Percentiles rank a stretch among this genome's conserved stretches.
phyloP scores from a whole-genome alignment of 2,329 filamentous ascomycete genomes.

The Stagonosporopsis vannaccii region DNA sequence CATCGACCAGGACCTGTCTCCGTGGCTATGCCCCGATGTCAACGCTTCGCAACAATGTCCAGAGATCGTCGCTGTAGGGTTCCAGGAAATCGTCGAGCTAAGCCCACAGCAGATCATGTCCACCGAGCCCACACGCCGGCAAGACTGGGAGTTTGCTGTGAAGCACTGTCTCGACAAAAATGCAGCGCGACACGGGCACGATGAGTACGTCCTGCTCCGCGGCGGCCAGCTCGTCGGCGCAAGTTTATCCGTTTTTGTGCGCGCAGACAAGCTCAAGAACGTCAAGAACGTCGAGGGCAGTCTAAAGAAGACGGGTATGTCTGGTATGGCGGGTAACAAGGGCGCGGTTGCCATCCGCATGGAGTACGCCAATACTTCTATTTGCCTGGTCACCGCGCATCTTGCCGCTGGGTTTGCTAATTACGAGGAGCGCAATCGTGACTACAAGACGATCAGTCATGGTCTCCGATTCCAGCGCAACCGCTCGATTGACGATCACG shows the following conservation, averaged over 20 bases:
- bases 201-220: slow-evolving; percentile 86
- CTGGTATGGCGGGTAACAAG: slow-evolving; percentile 97
- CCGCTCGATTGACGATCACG: slow-evolving; percentile 88
- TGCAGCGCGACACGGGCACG: slow-evolving; percentile 68
- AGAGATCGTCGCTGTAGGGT: slow-evolving; percentile 87
- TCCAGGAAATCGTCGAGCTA: slow-evolving; percentile 98
- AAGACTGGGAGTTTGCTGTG: slow-evolving; percentile 86
- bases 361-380: slow-evolving; percentile 88
- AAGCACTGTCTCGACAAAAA: slow-evolving; percentile 77
- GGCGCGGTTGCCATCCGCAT: slow-evolving; percentile 95
- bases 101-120: slow-evolving; percentile 99
- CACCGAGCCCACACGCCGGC: slow-evolving; percentile 85
- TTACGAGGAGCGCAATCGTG: slow-evolving; percentile 93
- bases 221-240: slow-evolving; percentile 95
- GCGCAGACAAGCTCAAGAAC: slow-evolving; percentile 73
- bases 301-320: slow-evolving; percentile 94
- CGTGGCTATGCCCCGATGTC: slow-evolving; percentile 81
- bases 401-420: slow-evolving; percentile 95
- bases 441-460: slow-evolving; percentile 87
- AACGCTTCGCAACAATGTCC: slow-evolving; percentile 69
- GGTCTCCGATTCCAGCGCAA: slow-evolving; percentile 92
- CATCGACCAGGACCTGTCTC: slow-evolving; percentile 77
- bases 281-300: slow-evolving; percentile 98
- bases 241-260: slow-evolving; percentile 90
- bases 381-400: slow-evolving; percentile 97